A percentile compares a stretch with the other conserved stretches of the same genome.
Conservation (phyloP, 768 basidiomycete genomes). For the Boletus coccyginus region DNA sequence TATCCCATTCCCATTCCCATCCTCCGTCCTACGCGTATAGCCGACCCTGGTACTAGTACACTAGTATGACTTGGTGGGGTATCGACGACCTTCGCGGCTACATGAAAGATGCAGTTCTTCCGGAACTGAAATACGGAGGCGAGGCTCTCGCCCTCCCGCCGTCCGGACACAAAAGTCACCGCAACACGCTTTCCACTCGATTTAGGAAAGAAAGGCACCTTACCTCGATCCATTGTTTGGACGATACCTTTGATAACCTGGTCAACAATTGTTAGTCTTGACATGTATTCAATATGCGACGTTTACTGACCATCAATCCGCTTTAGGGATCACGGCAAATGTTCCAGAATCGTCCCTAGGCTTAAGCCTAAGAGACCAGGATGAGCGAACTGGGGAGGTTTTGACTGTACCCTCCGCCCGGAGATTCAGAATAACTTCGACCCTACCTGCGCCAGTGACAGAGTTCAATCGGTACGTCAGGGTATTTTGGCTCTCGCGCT, state of each 20-base stretch:
- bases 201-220: conserved; percentile 32
- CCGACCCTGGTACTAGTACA: background rate
- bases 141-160: conserved; percentile 20
- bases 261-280: conserved; percentile 29
- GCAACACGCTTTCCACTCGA: conserved; percentile 33
- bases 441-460: conserved; percentile 29
- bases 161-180: conserved; percentile 34
- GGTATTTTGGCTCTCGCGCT: background rate
- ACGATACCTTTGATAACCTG: conserved; percentile 24
- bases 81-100: conserved; percentile 34
- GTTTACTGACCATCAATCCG: conserved; percentile 1
- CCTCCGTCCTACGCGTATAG: background rate
- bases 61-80: conserved; percentile 27
- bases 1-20: background rate
- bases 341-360: conserved; percentile 30
- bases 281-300: background rate
- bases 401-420: conserved; percentile 33
- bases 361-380: conserved; percentile 22
- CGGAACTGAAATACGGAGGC: conserved; percentile 29
- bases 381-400: conserved; percentile 26
- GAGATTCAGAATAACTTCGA: conserved; percentile 25
- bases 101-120: conserved; percentile 34
- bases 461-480: conserved; percentile 30
- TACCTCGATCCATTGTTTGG: conserved; percentile 26
- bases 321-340: conserved; percentile 26